phyloP scores from a whole-genome alignment of 495 filamentous ascomycete genomes.

The Talaromyces trachyspermus region DNA sequence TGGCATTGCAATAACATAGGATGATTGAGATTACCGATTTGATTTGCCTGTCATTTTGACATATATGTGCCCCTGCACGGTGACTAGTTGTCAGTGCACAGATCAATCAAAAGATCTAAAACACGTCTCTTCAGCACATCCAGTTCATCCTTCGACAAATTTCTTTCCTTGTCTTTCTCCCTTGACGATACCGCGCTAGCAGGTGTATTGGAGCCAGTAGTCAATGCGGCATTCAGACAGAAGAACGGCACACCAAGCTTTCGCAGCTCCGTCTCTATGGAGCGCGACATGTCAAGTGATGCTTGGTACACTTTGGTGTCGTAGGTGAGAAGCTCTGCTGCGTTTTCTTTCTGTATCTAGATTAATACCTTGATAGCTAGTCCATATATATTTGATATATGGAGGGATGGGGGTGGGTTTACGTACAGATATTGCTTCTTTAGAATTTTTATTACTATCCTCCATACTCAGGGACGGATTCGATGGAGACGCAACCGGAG shows the following conservation, averaged over 20 bases:
- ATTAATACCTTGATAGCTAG: too few relatives aligned
- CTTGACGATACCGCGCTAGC: neutral
- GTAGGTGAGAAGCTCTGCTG: constrained; percentile 48
- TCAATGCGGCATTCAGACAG: constrained; percentile 33
- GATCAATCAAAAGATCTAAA: constrained; percentile 54
- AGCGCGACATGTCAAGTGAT: constrained; percentile 49
- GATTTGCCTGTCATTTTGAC: neutral
- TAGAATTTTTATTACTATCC: too few relatives aligned
- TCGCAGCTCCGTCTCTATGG: constrained; percentile 48
- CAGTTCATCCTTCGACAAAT: constrained; percentile 42
- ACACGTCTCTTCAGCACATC: constrained; percentile 49
- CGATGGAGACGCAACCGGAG: too few relatives aligned
- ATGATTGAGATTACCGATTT: too few relatives aligned
- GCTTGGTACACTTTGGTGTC: constrained; percentile 57
- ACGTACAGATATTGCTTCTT: too few relatives aligned
- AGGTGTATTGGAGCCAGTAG: constrained; percentile 24
- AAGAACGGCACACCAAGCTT: constrained; percentile 62
- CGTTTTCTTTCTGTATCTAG: constrained; percentile 41
- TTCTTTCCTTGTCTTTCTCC: constrained; percentile 7
- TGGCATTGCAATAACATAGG: neutral
- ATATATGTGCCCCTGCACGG: too few relatives aligned
- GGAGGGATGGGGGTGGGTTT: too few relatives aligned
- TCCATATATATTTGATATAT: too few relatives aligned
- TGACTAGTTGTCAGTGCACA: constrained; percentile 54
- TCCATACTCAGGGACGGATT: too few relatives aligned